Percentiles rank a stretch among this genome's conserved stretches.
These are phyloP conservation scores for Aspergillus costaricaensis DNA, from an alignment of 2,329 filamentous ascomycete species.

Conservation along the genomic window DNA sequence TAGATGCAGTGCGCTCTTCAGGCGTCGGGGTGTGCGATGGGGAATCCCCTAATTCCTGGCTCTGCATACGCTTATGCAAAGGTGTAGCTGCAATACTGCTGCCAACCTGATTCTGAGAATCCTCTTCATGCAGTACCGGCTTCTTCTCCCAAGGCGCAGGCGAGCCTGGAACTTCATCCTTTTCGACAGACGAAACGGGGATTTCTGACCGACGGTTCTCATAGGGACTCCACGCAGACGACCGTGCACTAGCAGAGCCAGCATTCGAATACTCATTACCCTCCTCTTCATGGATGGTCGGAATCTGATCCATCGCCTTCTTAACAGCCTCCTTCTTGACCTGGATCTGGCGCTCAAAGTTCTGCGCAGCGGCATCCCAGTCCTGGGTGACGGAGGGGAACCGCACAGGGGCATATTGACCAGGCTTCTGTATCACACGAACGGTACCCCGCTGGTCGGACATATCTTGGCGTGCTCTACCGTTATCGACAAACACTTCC, in stretches of 20 bases:
- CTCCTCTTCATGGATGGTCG: slow-evolving; percentile 23
- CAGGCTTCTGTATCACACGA: slow-evolving; percentile 37
- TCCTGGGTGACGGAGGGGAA: slow-evolving; percentile 41
- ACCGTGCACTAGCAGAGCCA: not conserved
- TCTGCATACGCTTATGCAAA: slow-evolving; percentile 21
- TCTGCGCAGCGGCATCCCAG: slow-evolving; percentile 32
- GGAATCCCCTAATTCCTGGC: slow-evolving; percentile 32
- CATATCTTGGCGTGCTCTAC: slow-evolving; percentile 36
- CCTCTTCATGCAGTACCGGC: slow-evolving; percentile 3
- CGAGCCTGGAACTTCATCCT: slow-evolving; percentile 23
- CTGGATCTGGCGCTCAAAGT: slow-evolving; percentile 21
- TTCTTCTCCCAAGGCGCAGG: slow-evolving; percentile 14
- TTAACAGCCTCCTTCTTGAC: slow-evolving; percentile 17
- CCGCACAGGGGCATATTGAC: slow-evolving; percentile 25
- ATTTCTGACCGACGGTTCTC: slow-evolving; percentile 22
- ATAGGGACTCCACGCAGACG: not conserved
- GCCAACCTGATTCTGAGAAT: not conserved
- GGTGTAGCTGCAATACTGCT: slow-evolving; percentile 11
- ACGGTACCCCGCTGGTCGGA: slow-evolving; percentile 39
- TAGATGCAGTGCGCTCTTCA: not conserved
- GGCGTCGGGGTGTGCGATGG: slow-evolving; percentile 11
- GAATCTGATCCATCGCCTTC: slow-evolving; percentile 16
- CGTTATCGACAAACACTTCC: slow-evolving; percentile 42
- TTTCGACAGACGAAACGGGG: slow-evolving; percentile 32
- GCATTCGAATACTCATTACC: not conserved